A percentile compares a stretch with the other conserved stretches of the same genome.
phyloP scores from a whole-genome alignment of 805 yeast species.

The Saturnispora bothae region DNA sequence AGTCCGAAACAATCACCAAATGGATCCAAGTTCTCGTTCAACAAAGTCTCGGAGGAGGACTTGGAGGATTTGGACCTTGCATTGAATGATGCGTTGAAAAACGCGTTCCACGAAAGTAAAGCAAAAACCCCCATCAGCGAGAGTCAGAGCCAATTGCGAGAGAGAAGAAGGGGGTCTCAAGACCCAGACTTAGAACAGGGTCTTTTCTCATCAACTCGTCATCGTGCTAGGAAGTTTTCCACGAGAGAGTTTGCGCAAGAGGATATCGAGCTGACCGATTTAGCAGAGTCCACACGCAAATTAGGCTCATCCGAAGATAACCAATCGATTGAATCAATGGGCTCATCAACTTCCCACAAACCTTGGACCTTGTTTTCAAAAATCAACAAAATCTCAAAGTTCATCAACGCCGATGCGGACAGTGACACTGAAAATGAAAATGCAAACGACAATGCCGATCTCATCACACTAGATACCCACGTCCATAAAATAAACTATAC shows the following conservation, averaged over 20 bases:
- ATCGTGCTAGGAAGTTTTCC: background rate
- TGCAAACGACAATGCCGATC: background rate
- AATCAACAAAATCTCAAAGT: slow-evolving; percentile 7
- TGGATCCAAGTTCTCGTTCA: background rate
- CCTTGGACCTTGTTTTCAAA: slow-evolving; percentile 11
- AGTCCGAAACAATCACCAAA: background rate
- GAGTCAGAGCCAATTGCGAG: too few species aligned
- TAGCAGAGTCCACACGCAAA: background rate
- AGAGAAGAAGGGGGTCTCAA: too few species aligned
- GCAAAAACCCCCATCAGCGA: too few species aligned
- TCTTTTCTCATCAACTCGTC: background rate
- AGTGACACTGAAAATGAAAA: slow-evolving; percentile 7
- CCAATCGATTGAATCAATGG: background rate
- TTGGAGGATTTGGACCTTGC: slow-evolving; percentile 9
- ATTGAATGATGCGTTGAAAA: slow-evolving; percentile 10
- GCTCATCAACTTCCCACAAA: too few species aligned
- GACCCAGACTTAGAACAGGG: slow-evolving; percentile 2
- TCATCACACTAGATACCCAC: background rate
- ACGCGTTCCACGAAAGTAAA: background rate
- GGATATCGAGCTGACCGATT: background rate
- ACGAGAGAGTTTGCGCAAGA: background rate
- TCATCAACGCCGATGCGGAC: slow-evolving; percentile 6
- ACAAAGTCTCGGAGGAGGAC: slow-evolving; percentile 3
- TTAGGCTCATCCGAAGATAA: background rate
- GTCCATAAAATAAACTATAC: background rate